Evolutionary conservation across 140 eudicot species (phyloP).

Genomic region (Ambrosia hybrid): DNA sequence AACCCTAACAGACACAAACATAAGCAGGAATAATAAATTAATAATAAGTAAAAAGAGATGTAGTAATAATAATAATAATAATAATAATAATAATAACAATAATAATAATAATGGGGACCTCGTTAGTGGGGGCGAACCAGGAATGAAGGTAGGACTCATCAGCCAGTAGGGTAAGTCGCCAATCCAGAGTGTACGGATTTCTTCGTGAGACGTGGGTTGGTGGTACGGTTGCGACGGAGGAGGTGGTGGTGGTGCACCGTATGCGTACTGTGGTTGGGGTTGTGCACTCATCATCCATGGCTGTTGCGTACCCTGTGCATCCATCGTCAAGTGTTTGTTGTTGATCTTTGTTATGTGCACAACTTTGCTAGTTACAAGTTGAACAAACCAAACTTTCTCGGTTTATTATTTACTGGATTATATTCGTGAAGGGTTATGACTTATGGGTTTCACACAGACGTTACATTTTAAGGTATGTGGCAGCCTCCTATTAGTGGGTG

Average conservation of each 20-base stretch:
- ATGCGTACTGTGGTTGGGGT: constrained; percentile 42
- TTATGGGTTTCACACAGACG: no score
- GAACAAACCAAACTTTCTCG: no score
- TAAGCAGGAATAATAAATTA: no score
- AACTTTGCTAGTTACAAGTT: no score
- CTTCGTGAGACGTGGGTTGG: constrained; percentile 90
- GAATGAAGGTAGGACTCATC: constrained; percentile 78
- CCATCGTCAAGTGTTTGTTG: constrained; percentile 17
- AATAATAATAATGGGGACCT: constrained; percentile 38
- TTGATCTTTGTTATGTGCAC: no score
- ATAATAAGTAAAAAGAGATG: no score
- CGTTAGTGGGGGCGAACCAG: constrained; percentile 82
- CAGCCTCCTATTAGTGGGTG: no score
- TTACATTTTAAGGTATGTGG: no score
- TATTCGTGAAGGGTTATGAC: no score
- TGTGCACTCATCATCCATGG: constrained; percentile 58
- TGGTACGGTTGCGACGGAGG: constrained; percentile 66
- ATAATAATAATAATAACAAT: no score
- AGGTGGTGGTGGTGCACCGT: constrained; percentile 35
- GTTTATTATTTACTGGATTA: no score
- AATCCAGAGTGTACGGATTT: constrained; percentile 97
- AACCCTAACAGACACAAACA: not conserved
- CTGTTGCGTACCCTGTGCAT: constrained; percentile 34
- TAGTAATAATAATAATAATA: no score
- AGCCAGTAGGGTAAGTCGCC: constrained; percentile 96